Conservation (phyloP, 805 yeast species). For the Teunomyces gatunensis region DNA sequence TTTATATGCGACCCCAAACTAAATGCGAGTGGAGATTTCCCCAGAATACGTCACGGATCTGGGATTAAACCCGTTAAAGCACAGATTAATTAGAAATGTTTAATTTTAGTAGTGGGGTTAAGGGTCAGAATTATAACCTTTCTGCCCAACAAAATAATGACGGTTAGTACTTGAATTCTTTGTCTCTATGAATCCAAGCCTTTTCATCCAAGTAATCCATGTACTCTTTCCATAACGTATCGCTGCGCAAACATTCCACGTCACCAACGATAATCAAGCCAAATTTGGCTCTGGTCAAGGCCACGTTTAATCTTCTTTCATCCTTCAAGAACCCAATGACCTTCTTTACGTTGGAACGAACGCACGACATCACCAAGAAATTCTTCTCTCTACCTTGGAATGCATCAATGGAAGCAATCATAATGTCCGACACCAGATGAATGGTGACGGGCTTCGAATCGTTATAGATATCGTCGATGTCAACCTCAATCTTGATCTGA, state of each 20-base stretch:
- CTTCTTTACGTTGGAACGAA: conserved; percentile 20
- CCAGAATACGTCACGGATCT: no score
- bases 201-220: conserved; percentile 38
- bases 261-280: conserved; percentile 34
- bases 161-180: conserved; percentile 2
- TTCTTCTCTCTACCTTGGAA: conserved; percentile 31
- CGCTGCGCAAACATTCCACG: conserved; percentile 44
- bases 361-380: conserved; percentile 29
- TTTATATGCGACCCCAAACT: not conserved
- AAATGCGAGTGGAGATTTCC: no score
- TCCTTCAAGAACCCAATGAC: conserved; percentile 27
- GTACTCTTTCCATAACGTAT: conserved; percentile 50
- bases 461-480: conserved; percentile 55
- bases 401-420: conserved; percentile 38
- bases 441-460: conserved; percentile 48
- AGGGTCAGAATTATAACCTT: conserved; percentile 3
- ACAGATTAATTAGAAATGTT: not conserved
- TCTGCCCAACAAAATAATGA: no score
- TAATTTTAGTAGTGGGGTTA: not conserved
- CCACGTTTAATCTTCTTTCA: conserved; percentile 29
- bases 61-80: no score
- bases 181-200: conserved; percentile 23
- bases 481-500: conserved; percentile 50
- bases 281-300: conserved; percentile 27
- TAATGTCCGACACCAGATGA: conserved; percentile 44